Conservation (phyloP, 805 yeast genomes). For the Metschnikowia similis region DNA sequence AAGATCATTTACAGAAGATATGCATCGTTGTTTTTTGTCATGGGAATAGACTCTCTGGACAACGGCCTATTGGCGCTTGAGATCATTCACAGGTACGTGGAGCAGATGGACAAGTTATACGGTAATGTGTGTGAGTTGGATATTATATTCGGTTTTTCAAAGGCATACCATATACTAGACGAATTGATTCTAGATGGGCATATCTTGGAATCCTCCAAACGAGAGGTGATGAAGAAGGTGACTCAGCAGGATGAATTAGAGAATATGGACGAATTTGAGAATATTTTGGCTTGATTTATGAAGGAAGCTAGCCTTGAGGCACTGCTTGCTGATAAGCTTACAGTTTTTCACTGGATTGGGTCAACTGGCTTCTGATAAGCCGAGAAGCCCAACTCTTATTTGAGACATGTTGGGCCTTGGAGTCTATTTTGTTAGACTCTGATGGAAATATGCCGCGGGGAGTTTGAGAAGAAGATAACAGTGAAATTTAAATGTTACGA, state of each 20-base stretch:
- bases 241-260: slow-evolving; percentile 86
- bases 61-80: slow-evolving; percentile 87
- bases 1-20: slow-evolving; percentile 89
- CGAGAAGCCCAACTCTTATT: too few species aligned
- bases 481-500: too few species aligned
- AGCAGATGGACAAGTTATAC: slow-evolving; percentile 91
- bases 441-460: too few species aligned
- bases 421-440: too few species aligned
- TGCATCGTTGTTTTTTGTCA: slow-evolving; percentile 87
- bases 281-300: slow-evolving; percentile 25
- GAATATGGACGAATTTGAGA: slow-evolving; percentile 59
- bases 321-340: neutral
- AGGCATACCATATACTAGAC: slow-evolving; percentile 88
- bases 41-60: slow-evolving; percentile 77
- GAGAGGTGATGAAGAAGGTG: slow-evolving; percentile 72
- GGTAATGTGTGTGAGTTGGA: slow-evolving; percentile 97
- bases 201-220: slow-evolving; percentile 74
- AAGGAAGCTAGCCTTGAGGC: neutral
- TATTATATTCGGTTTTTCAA: slow-evolving; percentile 91
- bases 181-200: slow-evolving; percentile 88
- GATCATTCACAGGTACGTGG: slow-evolving; percentile 87
- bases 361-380: too few species aligned
- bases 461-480: too few species aligned
- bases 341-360: too few species aligned
- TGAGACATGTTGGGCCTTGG: too few species aligned